Percentiles rank a stretch among this genome's conserved stretches.
Conservation (phyloP, 176 grass and related monocot species). For the Triticum timopheevii region DNA sequence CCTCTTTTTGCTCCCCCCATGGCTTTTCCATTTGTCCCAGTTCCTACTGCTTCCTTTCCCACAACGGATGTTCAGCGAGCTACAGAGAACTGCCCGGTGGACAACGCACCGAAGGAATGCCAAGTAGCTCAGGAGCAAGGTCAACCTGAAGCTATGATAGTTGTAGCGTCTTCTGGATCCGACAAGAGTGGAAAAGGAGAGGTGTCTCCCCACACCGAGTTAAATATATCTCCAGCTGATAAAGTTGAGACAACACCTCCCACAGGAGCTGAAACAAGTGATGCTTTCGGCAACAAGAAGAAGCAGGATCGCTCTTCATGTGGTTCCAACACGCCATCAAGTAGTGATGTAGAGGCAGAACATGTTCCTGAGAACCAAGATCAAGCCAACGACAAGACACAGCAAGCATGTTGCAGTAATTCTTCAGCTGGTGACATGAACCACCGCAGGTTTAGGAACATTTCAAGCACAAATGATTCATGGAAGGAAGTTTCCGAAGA, state of each 20-base stretch:
- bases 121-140: conserved; percentile 36
- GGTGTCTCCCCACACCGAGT: conserved; percentile 27
- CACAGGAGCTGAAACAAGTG: conserved; percentile 41
- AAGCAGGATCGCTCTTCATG: conserved; percentile 83
- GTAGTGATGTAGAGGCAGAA: conserved; percentile 72
- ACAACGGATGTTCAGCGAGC: conserved; percentile 24
- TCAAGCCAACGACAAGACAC: conserved; percentile 39
- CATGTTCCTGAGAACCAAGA: conserved; percentile 67
- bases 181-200: conserved; percentile 50
- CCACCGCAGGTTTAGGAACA: conserved; percentile 70
- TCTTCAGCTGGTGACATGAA: conserved; percentile 55
- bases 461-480: conserved; percentile 74
- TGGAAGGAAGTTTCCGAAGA: conserved; percentile 95
- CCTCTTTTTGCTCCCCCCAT: conserved; percentile 64
- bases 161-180: conserved; percentile 27
- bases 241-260: conserved; percentile 32
- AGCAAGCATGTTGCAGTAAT: conserved; percentile 64
- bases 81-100: conserved; percentile 35
- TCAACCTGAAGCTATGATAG: conserved; percentile 33
- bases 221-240: conserved; percentile 39
- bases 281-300: conserved; percentile 50
- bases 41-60: conserved; percentile 37
- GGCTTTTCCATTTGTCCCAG: conserved; percentile 51
- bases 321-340: conserved; percentile 86
- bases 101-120: conserved; percentile 36